These are phyloP conservation scores for Podaxis sp. DNA, from an alignment of 768 basidiomycete species.

Conservation along the genomic window DNA sequence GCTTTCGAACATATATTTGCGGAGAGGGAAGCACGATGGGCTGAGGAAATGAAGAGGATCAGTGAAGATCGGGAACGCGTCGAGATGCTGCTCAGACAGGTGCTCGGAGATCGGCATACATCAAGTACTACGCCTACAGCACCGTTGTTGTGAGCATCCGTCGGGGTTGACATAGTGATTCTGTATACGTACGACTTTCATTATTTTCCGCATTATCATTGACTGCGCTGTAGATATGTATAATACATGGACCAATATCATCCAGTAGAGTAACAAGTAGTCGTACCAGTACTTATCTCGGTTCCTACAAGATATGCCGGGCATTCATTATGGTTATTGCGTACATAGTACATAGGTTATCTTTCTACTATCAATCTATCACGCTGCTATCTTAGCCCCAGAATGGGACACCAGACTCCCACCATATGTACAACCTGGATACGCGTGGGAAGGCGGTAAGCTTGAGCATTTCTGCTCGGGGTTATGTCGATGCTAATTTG, in stretches of 20 bases:
- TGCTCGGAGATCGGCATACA: conserved; percentile 41
- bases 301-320: background rate
- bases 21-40: conserved; percentile 65
- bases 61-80: conserved; percentile 67
- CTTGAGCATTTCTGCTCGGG: no score
- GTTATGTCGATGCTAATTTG: no score
- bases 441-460: no score
- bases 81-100: conserved; percentile 63
- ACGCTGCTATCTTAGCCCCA: background rate
- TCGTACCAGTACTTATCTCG: background rate
- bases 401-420: no score
- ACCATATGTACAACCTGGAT: no score
- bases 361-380: background rate
- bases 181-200: background rate
- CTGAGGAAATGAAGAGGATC: conserved; percentile 65
- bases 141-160: background rate
- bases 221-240: background rate
- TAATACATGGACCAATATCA: background rate
- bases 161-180: background rate
- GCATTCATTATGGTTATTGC: background rate
- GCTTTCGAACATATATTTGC: conserved; percentile 65
- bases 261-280: background rate
- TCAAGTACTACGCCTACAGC: background rate
- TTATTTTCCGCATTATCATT: conserved; percentile 11
- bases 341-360: background rate